phyloP scores from a whole-genome alignment of 2,329 filamentous ascomycete genomes.

The Cladosporium colombiae region DNA sequence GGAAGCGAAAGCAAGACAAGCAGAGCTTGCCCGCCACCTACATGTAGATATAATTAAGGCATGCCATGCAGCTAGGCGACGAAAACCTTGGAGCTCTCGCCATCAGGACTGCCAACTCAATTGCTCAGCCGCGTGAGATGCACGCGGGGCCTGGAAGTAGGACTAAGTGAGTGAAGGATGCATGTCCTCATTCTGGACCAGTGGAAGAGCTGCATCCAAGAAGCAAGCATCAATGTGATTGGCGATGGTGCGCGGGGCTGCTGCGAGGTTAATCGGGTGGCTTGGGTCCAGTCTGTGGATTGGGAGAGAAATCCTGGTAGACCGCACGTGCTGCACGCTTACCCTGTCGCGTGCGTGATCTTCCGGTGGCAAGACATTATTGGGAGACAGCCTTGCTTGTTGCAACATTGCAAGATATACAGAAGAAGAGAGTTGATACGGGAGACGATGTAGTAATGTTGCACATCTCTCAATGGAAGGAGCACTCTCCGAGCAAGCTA shows the following conservation, averaged over 20 bases:
- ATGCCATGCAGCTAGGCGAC: not conserved
- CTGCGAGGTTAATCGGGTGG: not conserved
- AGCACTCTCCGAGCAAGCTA: not conserved
- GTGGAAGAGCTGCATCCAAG: slow-evolving; percentile 2
- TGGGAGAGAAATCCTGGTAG: not conserved
- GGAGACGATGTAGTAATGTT: too few species aligned
- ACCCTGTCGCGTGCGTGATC: not conserved
- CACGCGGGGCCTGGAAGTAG: not conserved
- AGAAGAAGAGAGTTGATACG: not conserved
- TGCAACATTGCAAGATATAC: not conserved
- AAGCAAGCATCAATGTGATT: not conserved
- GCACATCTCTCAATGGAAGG: not conserved
- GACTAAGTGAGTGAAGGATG: not conserved
- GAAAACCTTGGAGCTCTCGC: not conserved
- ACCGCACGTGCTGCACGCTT: not conserved
- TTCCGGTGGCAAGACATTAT: not conserved
- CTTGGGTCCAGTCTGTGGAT: not conserved
- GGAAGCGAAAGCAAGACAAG: not conserved
- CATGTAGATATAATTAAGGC: not conserved
- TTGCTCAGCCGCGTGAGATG: slow-evolving; percentile 11
- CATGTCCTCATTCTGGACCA: not conserved
- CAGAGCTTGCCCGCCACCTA: slow-evolving; percentile 7
- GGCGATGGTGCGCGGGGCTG: slow-evolving; percentile 9
- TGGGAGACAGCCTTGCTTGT: too few species aligned
- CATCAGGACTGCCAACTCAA: not conserved